Evolutionary conservation across 768 basidiomycete genomes (phyloP).

Genomic region (Auriscalpium vulgare): DNA sequence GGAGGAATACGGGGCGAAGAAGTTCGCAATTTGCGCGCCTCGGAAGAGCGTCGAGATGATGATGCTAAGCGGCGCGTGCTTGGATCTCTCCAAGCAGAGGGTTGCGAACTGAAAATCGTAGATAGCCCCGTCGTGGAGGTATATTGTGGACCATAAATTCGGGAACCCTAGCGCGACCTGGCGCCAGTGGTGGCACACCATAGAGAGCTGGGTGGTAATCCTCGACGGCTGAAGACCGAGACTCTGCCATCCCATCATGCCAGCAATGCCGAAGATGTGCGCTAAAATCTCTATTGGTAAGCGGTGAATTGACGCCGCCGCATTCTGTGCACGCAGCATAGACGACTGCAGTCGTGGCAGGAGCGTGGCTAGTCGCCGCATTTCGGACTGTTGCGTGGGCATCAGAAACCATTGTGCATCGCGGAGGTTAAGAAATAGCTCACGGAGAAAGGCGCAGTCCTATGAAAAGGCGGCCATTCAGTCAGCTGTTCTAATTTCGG

Average conservation of each 20-base stretch:
- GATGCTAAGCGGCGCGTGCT: conserved; percentile 9
- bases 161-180: conserved; percentile 15
- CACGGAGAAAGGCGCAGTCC: too few relatives aligned
- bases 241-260: not conserved
- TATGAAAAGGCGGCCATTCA: too few relatives aligned
- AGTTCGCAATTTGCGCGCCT: conserved; percentile 14
- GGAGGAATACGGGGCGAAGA: conserved; percentile 11
- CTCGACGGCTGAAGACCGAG: conserved; percentile 4
- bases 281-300: conserved; percentile 13
- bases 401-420: too few relatives aligned
- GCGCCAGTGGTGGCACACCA: conserved; percentile 15
- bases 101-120: conserved; percentile 14
- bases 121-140: conserved; percentile 13
- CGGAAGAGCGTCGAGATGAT: conserved; percentile 13
- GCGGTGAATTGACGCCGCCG: conserved; percentile 3
- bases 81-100: conserved; percentile 14
- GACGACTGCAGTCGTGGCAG: conserved; percentile 11
- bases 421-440: not conserved
- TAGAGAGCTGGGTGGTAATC: conserved; percentile 8
- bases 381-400: conserved; percentile 3
- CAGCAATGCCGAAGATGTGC: conserved; percentile 10
- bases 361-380: conserved; percentile 8
- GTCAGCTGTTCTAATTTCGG: not conserved
- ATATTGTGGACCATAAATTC: conserved; percentile 13
- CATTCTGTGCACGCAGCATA: conserved; percentile 11